Conservation (phyloP, 2,329 filamentous ascomycete genomes). For the Aspergillus aculeatinus region DNA sequence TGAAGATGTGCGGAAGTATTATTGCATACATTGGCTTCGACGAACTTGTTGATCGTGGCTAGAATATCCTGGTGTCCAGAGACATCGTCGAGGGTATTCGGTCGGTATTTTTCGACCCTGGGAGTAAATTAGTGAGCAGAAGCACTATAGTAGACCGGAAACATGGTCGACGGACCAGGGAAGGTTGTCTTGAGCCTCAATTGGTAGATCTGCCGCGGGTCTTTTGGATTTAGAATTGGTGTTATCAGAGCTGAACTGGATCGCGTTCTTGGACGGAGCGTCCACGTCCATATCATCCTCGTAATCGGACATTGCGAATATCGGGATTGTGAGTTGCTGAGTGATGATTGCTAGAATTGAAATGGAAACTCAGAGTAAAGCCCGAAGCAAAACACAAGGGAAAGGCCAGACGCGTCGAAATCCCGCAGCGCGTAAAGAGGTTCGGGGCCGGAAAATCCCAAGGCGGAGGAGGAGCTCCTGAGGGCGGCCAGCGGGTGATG, state of each 20-base stretch:
- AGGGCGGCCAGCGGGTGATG: conserved; percentile 22
- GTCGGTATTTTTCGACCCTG: conserved; percentile 96
- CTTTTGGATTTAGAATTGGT: conserved; percentile 78
- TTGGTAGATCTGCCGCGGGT: conserved; percentile 85
- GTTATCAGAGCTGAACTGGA: conserved; percentile 72
- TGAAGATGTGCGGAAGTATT: background rate
- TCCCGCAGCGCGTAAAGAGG: conserved; percentile 40
- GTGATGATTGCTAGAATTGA: background rate
- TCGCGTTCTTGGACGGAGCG: conserved; percentile 48
- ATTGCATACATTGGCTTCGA: conserved; percentile 73
- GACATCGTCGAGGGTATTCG: conserved; percentile 83
- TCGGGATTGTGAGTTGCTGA: background rate
- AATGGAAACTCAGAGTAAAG: background rate
- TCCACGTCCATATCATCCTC: conserved; percentile 71
- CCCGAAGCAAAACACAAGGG: background rate
- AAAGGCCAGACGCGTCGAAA: conserved; percentile 30
- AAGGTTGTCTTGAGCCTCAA: conserved; percentile 89
- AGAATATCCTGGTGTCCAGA: conserved; percentile 97
- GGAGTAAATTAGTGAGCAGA: conserved; percentile 18
- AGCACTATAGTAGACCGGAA: too few relatives aligned
- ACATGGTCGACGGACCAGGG: conserved; percentile 66
- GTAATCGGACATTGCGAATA: conserved; percentile 52
- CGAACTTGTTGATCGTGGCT: conserved; percentile 94
- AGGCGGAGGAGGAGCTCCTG: conserved; percentile 15
- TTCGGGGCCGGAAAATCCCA: conserved; percentile 41